Base-by-base conservation (phyloP, 768 basidiomycete species). In the Hydnum rufescens region DNA sequence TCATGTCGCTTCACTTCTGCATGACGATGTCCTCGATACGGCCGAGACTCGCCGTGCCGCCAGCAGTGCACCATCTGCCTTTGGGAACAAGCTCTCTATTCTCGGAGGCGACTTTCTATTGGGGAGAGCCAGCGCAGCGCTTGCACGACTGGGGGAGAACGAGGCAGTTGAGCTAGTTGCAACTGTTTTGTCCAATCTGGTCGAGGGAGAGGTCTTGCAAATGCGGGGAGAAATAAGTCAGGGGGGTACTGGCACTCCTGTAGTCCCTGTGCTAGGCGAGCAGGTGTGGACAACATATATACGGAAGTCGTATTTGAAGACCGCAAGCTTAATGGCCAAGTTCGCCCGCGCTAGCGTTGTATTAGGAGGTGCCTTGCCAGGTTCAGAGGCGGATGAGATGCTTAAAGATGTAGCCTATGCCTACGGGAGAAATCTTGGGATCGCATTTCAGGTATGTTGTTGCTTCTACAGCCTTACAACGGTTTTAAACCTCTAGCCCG, bases 81-180 rank as follows among this genome's bases (percentile, higher is more conserved):
- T 89, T 61, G 88, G 84, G 6, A 95, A 92, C 72, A 99, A 99
- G 63, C 73, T 96, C 3, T 74, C 88, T 32, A 80, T 99, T 58
- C 78, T 99, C 16, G 90, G 82, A 0, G 95, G 95, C 4, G 95
- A 97, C 66, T 97, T 97, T 65, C 71, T 99, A 19, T 75, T 99
- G 5, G 95, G 88, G 4, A 77, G 95, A 47, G 83, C 92, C 6
- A 83, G 80, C 57, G 79, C 87, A 2, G 86, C 88, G 0, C 71
- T 97, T 5, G 79, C 88, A 0, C 74, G 90, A 5, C 72, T 99
- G 4, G 92, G 90, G 3, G 79, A 80, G 55, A 71, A 67, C 59
- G 87, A 97, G 62, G 92, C 93, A 51, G 87, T 96, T 49, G 95
- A 99, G 64, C 73, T 97, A 54, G 76, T 96, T 44, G 77, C 88